phyloP scores from a whole-genome alignment of 257 asterid species.

The Przewalskia tangutica region DNA sequence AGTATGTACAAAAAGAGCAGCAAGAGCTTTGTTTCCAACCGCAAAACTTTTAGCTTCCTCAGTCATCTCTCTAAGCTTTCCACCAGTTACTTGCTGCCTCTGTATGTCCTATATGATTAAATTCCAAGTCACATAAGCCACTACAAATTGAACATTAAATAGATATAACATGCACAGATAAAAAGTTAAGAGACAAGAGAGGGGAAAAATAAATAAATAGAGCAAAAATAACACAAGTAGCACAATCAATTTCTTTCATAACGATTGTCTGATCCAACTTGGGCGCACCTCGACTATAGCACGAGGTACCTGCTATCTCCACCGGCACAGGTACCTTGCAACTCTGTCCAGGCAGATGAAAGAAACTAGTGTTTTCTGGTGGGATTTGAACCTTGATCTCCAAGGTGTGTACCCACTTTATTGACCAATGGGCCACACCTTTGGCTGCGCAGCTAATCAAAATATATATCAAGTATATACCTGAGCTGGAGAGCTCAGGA shows the following conservation, averaged over 20 bases:
- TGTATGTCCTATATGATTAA: constrained; percentile 60
- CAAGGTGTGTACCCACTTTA: neutral
- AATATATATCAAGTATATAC: neutral
- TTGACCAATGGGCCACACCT: neutral
- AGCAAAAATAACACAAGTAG: neutral
- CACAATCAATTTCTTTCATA: neutral
- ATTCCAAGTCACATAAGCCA: constrained; percentile 13
- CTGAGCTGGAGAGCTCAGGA: neutral
- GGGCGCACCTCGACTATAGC: neutral
- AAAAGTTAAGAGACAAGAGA: neutral
- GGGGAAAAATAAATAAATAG: neutral
- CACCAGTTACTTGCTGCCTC: constrained; percentile 97
- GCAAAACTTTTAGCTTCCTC: constrained; percentile 89
- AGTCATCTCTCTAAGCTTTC: constrained; percentile 89
- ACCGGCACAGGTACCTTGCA: neutral
- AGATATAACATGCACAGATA: neutral
- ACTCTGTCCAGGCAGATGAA: neutral
- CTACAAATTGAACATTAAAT: neutral
- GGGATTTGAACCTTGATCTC: neutral
- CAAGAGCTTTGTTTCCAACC: constrained; percentile 80
- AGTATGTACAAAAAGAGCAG: constrained; percentile 92
- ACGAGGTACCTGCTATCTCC: neutral
- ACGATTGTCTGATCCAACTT: neutral
- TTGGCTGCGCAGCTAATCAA: neutral
- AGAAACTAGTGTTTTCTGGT: neutral